Evolutionary conservation across 345 rosid species (phyloP).

Genomic region (Arabis hirsuta): DNA sequence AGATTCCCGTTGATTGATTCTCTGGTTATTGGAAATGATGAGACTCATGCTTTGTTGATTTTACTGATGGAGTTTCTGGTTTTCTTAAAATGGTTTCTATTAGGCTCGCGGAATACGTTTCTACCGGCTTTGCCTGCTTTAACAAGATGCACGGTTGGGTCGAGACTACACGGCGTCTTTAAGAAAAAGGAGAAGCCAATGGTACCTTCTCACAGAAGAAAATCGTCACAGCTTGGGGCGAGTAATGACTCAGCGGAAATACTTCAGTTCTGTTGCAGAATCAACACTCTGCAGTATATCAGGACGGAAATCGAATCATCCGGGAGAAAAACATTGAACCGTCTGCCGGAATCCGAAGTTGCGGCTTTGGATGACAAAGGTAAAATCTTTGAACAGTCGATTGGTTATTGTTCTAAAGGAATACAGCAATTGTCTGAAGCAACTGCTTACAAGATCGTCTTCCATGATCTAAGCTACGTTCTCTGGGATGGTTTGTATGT

Average conservation of each 20-base stretch:
- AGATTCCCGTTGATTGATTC: background rate
- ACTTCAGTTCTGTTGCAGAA: constrained; percentile 76
- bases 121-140: constrained; percentile 78
- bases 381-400: constrained; percentile 74
- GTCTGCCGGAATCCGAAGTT: constrained; percentile 69
- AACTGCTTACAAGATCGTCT: constrained; percentile 75
- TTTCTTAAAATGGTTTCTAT: constrained; percentile 17
- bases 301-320: constrained; percentile 65
- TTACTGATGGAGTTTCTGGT: background rate
- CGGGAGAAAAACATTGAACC: constrained; percentile 59
- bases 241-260: constrained; percentile 56
- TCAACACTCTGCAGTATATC: constrained; percentile 77
- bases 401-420: constrained; percentile 72
- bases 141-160: constrained; percentile 77
- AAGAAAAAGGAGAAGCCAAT: constrained; percentile 71
- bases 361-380: constrained; percentile 51
- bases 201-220: constrained; percentile 51
- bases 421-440: constrained; percentile 80
- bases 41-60: constrained; percentile 17
- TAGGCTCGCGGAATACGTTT: constrained; percentile 70
- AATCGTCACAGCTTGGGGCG: constrained; percentile 61
- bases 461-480: constrained; percentile 77
- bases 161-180: constrained; percentile 70
- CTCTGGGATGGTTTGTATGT: constrained; percentile 83
- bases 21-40: constrained; percentile 9